These are phyloP conservation scores for Ceratocystis colombiana DNA, from an alignment of 2,329 filamentous ascomycete species.

Conservation along the genomic window DNA sequence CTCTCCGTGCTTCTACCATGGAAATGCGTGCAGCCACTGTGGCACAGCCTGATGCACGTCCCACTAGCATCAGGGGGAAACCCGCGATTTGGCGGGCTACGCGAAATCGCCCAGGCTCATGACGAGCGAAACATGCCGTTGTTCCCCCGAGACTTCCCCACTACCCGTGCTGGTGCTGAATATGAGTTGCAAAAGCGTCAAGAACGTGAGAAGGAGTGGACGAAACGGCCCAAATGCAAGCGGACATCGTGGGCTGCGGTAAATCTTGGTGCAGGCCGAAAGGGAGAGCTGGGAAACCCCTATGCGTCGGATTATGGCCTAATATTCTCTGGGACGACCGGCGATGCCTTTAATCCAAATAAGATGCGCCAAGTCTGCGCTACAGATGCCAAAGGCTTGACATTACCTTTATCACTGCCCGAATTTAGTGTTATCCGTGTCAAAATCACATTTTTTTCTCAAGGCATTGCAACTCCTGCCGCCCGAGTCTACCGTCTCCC, in stretches of 20 bases:
- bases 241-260: constrained; percentile 64
- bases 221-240: constrained; percentile 67
- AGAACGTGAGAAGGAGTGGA: constrained; percentile 33
- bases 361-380: constrained; percentile 24
- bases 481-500: constrained; percentile 83
- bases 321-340: constrained; percentile 39
- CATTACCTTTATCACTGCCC: constrained; percentile 9
- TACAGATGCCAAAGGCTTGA: neutral
- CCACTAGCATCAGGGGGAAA: constrained; percentile 71
- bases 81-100: constrained; percentile 69
- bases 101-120: constrained; percentile 66
- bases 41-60: constrained; percentile 76
- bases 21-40: constrained; percentile 77
- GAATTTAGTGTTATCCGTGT: constrained; percentile 44
- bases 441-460: constrained; percentile 54
- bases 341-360: constrained; percentile 16
- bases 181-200: constrained; percentile 64
- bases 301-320: constrained; percentile 76
- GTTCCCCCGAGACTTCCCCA: constrained; percentile 79
- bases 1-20: constrained; percentile 85
- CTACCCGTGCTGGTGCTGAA: constrained; percentile 63
- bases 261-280: constrained; percentile 60
- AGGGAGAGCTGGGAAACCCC: constrained; percentile 72
- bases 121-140: constrained; percentile 71
- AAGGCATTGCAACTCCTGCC: constrained; percentile 60